Conservation (phyloP, 2,329 filamentous ascomycete genomes). For the Monosporascus sp. region DNA sequence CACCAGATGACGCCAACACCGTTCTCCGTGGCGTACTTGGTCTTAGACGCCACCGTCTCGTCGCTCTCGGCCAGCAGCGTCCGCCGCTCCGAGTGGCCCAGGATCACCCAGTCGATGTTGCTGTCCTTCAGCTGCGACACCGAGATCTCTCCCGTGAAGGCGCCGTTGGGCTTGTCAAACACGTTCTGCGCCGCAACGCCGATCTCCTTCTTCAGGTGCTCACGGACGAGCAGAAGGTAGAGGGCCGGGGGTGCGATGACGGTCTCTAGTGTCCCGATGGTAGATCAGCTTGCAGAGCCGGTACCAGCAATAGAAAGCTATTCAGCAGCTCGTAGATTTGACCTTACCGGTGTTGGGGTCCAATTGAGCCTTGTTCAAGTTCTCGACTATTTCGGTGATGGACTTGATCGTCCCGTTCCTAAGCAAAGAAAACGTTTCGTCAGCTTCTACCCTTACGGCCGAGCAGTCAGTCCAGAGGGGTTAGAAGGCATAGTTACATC, state of each 20-base stretch:
- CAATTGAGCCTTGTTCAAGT: slow-evolving; percentile 80
- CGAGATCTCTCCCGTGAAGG: slow-evolving; percentile 95
- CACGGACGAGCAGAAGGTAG: slow-evolving; percentile 83
- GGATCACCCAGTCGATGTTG: slow-evolving; percentile 82
- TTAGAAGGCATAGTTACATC: slow-evolving; percentile 60
- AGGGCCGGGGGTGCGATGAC: slow-evolving; percentile 87
- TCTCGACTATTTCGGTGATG: slow-evolving; percentile 84
- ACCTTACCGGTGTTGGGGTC: slow-evolving; percentile 67
- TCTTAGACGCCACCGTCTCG: slow-evolving; percentile 84
- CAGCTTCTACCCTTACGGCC: slow-evolving; percentile 13
- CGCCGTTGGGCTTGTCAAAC: slow-evolving; percentile 93
- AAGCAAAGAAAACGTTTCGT: slow-evolving; percentile 5
- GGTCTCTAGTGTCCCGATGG: slow-evolving; percentile 57
- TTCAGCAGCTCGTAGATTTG: slow-evolving; percentile 4
- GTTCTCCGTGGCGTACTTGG: slow-evolving; percentile 83
- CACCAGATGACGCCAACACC: slow-evolving; percentile 92
- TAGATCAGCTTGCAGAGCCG: neutral
- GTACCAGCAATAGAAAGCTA: no score
- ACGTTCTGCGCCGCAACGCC: slow-evolving; percentile 95
- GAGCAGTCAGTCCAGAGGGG: slow-evolving; percentile 16
- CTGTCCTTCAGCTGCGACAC: slow-evolving; percentile 86
- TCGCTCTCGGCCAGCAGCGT: slow-evolving; percentile 85
- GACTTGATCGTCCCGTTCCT: slow-evolving; percentile 92
- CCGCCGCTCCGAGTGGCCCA: slow-evolving; percentile 93
- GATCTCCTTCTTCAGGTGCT: slow-evolving; percentile 68